phyloP scores from a whole-genome alignment of 139 green algal species.

The Mychonastes homosphaera region DNA sequence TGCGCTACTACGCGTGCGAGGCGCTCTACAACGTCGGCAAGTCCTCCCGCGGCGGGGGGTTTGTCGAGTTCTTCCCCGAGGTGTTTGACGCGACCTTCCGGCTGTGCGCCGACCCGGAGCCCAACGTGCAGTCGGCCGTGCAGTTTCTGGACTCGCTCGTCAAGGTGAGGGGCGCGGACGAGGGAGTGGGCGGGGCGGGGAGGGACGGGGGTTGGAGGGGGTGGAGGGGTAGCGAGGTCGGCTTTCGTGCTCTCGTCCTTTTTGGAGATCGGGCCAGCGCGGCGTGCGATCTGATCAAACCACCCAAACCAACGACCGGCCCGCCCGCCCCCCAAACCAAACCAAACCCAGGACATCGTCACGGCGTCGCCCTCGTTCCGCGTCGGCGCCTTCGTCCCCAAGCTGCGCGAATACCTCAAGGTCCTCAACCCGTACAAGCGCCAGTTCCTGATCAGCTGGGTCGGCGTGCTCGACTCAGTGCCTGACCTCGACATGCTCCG shows the following conservation, averaged over 20 bases:
- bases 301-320: too few species aligned
- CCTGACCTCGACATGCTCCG: constrained; percentile 81
- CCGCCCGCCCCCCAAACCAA: too few species aligned
- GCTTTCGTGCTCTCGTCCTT: too few species aligned
- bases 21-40: constrained; percentile 97
- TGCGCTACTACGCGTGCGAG: constrained; percentile 94
- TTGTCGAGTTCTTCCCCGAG: constrained; percentile 81
- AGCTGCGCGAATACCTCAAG: constrained; percentile 64
- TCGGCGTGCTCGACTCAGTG: constrained; percentile 72
- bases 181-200: too few species aligned
- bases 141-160: constrained; percentile 87
- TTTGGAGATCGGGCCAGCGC: too few species aligned
- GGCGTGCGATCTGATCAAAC: too few species aligned
- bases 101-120: constrained; percentile 44
- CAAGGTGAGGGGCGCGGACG: constrained; percentile 61
- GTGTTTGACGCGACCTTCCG: constrained; percentile 91
- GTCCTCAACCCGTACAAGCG: constrained; percentile 79
- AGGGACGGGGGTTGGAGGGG: too few species aligned
- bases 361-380: constrained; percentile 44
- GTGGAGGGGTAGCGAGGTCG: too few species aligned
- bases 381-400: constrained; percentile 75
- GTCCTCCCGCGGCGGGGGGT: constrained; percentile 46
- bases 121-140: constrained; percentile 84
- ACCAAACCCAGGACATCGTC: constrained; percentile 62
- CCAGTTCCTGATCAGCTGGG: constrained; percentile 71